phyloP scores from a whole-genome alignment of 208 protist genomes.

The Lotmaria passim region DNA sequence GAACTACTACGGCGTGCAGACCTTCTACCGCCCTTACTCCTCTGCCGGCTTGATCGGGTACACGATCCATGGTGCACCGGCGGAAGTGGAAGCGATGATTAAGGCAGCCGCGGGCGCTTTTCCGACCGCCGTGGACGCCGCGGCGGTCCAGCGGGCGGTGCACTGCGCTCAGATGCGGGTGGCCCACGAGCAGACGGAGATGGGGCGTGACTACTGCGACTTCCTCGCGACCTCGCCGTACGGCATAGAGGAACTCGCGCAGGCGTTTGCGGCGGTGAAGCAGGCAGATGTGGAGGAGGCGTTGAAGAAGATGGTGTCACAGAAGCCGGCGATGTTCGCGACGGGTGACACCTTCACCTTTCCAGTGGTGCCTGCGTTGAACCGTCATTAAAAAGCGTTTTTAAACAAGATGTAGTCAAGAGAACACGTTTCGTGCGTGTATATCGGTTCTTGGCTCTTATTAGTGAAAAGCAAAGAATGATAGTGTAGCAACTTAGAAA shows the following conservation, averaged over 20 bases:
- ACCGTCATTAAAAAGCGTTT: conserved; percentile 34
- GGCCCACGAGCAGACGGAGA: conserved; percentile 55
- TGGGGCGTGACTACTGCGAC: conserved; percentile 81
- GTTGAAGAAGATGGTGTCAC: conserved; percentile 36
- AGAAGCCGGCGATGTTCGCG: conserved; percentile 62
- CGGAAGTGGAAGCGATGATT: conserved; percentile 43
- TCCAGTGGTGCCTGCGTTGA: conserved; percentile 55
- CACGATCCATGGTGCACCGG: conserved; percentile 67
- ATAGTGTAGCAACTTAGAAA: conserved; percentile 12
- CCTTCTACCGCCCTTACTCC: conserved; percentile 85
- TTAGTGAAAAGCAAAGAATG: neutral
- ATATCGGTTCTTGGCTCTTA: too few relatives aligned
- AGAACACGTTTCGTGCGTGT: neutral
- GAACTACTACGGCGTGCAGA: conserved; percentile 53
- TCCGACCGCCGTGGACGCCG: conserved; percentile 41
- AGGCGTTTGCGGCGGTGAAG: conserved; percentile 58
- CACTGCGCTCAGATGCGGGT: conserved; percentile 55
- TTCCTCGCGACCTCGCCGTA: conserved; percentile 75
- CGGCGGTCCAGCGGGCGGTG: conserved; percentile 39
- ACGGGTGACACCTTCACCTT: conserved; percentile 72
- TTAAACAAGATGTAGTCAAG: too few relatives aligned
- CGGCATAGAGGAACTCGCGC: conserved; percentile 44
- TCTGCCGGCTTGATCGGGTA: conserved; percentile 79
- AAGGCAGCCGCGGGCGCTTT: conserved; percentile 43
- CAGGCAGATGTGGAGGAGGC: conserved; percentile 62